phyloP scores from a whole-genome alignment of 768 basidiomycete genomes.

The Solioccasus polychromus region DNA sequence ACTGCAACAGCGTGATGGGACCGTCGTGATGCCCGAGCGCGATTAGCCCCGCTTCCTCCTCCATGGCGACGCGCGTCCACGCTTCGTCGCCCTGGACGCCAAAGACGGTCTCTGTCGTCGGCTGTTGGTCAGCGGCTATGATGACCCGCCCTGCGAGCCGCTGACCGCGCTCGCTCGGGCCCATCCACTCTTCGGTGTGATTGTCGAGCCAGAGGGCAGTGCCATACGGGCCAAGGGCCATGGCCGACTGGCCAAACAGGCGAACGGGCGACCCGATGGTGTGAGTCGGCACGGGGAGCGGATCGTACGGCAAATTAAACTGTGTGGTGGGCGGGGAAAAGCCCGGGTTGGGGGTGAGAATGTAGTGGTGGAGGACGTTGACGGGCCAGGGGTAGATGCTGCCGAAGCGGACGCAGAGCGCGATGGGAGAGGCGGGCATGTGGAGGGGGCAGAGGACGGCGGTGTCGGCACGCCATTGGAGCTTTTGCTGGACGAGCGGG shows the following conservation, averaged over 20 bases:
- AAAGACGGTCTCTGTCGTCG: no score
- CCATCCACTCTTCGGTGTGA: conserved; percentile 50
- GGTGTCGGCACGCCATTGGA: conserved; percentile 58
- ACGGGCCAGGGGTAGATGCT: conserved; percentile 65
- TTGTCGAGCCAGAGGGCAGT: conserved; percentile 68
- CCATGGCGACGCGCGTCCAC: conserved; percentile 45
- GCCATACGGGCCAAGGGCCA: conserved; percentile 55
- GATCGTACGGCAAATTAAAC: conserved; percentile 46
- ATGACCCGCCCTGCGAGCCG: conserved; percentile 48
- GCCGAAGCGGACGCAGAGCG: conserved; percentile 57
- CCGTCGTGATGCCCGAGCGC: conserved; percentile 40
- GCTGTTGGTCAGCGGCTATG: no score
- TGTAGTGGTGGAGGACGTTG: conserved; percentile 64
- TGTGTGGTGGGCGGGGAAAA: conserved; percentile 19
- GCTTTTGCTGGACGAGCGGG: conserved; percentile 46
- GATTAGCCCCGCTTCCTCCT: conserved; percentile 37
- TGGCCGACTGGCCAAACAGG: conserved; percentile 51
- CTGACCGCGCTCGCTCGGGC: conserved; percentile 50
- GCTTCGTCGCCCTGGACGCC: conserved; percentile 42
- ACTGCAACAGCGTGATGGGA: conserved; percentile 49
- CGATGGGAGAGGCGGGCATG: conserved; percentile 30
- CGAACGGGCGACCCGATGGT: conserved; percentile 55
- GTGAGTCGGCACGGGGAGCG: conserved; percentile 33
- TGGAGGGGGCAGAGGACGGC: conserved; percentile 39
- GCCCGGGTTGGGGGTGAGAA: conserved; percentile 43